Evolutionary conservation across 768 basidiomycete genomes (phyloP).

Genomic region (Suillus americanus): DNA sequence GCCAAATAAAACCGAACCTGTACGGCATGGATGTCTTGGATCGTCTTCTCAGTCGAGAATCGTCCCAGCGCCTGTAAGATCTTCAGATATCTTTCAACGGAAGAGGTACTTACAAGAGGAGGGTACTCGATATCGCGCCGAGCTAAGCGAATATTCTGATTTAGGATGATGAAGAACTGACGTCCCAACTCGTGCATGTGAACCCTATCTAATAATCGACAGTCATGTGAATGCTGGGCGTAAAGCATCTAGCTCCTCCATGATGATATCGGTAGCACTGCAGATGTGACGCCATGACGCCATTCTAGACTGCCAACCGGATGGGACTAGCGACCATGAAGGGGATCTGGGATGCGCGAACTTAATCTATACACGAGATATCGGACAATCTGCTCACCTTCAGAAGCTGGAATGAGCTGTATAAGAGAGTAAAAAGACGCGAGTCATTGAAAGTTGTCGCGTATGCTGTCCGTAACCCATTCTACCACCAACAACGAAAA

Average conservation of each 20-base stretch:
- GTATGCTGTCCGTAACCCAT: not conserved
- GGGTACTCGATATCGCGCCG: not conserved
- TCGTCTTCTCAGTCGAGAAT: not conserved
- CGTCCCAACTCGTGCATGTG: not conserved
- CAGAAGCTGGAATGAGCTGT: not conserved
- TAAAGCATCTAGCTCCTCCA: not conserved
- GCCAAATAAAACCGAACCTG: slow-evolving; percentile 19
- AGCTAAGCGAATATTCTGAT: not conserved
- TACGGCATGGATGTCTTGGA: slow-evolving; percentile 11
- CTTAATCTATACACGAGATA: not conserved
- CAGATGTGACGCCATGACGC: not conserved
- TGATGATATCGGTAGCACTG: not conserved
- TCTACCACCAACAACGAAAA: not conserved
- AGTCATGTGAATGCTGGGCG: not conserved
- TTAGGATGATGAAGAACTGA: not conserved
- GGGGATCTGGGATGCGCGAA: not conserved
- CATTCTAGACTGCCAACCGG: not conserved
- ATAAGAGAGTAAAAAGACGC: not conserved
- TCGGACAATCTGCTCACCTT: not conserved
- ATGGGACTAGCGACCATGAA: not conserved
- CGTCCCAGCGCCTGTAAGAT: slow-evolving; percentile 45
- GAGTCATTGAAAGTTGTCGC: not conserved
- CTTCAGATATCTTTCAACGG: not conserved
- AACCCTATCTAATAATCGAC: not conserved
- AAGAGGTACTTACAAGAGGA: not conserved